Conservation (phyloP, 345 rosid species). For the Eucalyptus rudis region DNA sequence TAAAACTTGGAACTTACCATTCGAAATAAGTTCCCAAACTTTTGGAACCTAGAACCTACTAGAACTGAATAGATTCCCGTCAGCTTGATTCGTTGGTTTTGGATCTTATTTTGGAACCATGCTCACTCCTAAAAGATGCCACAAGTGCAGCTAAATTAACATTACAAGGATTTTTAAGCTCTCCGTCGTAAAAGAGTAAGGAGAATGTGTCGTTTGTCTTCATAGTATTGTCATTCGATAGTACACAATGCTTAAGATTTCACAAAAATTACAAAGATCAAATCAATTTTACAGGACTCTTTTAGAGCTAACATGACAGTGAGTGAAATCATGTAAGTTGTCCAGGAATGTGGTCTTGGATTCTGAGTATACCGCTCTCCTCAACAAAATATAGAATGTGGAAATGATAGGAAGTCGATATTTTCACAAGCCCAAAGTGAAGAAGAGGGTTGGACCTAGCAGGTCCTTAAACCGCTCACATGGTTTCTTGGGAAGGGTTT, state of each 20-base stretch:
- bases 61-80: background rate
- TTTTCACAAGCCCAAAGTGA: background rate
- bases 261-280: background rate
- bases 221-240: background rate
- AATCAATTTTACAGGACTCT: background rate
- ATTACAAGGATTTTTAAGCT: background rate
- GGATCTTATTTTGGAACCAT: accelerated
- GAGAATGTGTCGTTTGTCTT: background rate
- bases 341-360: background rate
- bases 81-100: accelerated
- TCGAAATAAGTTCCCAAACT: too few relatives aligned
- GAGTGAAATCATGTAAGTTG: background rate
- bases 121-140: background rate
- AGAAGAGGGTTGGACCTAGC: background rate
- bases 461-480: too few relatives aligned
- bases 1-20: background rate
- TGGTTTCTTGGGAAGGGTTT: too few relatives aligned
- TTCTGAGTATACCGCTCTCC: background rate
- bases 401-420: background rate
- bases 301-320: background rate
- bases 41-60: background rate
- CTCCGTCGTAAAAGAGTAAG: background rate
- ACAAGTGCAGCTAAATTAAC: background rate
- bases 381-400: background rate
- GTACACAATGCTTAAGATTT: background rate